A percentile compares a stretch with the other conserved stretches of the same genome.
Evolutionary conservation across 768 basidiomycete species (phyloP).

Genomic region (Hygrophorus russula): DNA sequence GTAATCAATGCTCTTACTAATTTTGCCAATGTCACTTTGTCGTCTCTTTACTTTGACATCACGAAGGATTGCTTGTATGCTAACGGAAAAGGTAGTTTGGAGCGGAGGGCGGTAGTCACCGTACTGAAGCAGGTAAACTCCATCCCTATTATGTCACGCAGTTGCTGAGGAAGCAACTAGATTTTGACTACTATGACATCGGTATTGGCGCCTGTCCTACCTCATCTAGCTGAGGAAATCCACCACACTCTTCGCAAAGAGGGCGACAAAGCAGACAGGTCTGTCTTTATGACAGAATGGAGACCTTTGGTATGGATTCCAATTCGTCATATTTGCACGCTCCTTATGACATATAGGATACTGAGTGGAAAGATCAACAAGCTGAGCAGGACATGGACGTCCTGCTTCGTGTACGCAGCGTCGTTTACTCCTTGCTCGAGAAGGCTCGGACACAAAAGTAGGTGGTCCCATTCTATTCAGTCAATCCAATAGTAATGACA

Average conservation of each 20-base stretch:
- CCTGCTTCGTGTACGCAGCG: constrained; percentile 48
- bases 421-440: constrained; percentile 61
- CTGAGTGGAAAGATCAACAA: constrained; percentile 49
- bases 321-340: not conserved
- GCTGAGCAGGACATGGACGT: constrained; percentile 53
- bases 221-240: constrained; percentile 88
- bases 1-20: constrained; percentile 62
- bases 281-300: constrained; percentile 72
- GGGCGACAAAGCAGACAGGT: constrained; percentile 15
- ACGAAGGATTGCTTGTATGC: constrained; percentile 88
- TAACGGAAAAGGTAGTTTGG: constrained; percentile 32
- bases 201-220: constrained; percentile 76
- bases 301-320: constrained; percentile 40
- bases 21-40: constrained; percentile 78
- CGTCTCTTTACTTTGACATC: constrained; percentile 86
- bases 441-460: constrained; percentile 69
- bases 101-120: constrained; percentile 56
- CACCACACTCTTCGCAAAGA: constrained; percentile 28
- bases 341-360: constrained; percentile 24
- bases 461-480: not conserved
- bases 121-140: constrained; percentile 56
- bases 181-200: constrained; percentile 54
- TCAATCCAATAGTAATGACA: not conserved
- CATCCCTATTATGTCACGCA: not conserved
- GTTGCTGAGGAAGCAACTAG: constrained; percentile 23